Evolutionary conservation across 352 stramenopile genomes (phyloP).

Genomic region (Globisporangium nagaii): DNA sequence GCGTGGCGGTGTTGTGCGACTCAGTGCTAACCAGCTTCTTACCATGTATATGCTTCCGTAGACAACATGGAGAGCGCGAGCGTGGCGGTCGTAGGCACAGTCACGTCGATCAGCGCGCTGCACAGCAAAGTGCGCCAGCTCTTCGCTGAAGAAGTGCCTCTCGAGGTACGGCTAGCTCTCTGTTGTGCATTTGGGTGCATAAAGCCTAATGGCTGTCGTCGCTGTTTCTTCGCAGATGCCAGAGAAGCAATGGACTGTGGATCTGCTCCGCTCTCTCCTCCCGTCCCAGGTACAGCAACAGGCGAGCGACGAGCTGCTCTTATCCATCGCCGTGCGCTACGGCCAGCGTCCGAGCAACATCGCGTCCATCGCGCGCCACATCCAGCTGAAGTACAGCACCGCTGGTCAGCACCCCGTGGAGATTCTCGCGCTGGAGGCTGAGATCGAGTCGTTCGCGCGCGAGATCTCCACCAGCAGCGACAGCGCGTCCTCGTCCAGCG

Average conservation of each 20-base stretch:
- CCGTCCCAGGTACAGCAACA: constrained; percentile 4
- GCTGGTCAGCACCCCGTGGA: neutral
- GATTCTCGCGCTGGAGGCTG: constrained; percentile 21
- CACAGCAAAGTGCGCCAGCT: constrained; percentile 65
- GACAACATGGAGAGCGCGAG: constrained; percentile 22
- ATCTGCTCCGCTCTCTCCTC: constrained; percentile 38
- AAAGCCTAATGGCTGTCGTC: too few relatives aligned
- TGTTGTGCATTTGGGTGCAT: too few relatives aligned
- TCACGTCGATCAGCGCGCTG: constrained; percentile 43
- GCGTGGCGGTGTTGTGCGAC: neutral
- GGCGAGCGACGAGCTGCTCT: constrained; percentile 15
- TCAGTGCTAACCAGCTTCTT: neutral
- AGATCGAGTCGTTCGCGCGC: constrained; percentile 40
- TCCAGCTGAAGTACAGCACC: constrained; percentile 8
- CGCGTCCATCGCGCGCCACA: constrained; percentile 41
- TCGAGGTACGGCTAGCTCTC: constrained; percentile 66
- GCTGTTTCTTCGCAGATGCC: constrained; percentile 43
- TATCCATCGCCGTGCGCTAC: constrained; percentile 62
- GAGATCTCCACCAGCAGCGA: constrained; percentile 26
- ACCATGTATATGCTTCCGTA: constrained; percentile 4
- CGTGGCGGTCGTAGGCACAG: constrained; percentile 60
- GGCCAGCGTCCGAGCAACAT: constrained; percentile 78
- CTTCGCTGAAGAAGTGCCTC: constrained; percentile 68
- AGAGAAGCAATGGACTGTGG: constrained; percentile 47
- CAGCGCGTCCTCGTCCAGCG: constrained; percentile 27